Conservation (phyloP, 1,139 yeast species). For the Petasospora rhodanensis region DNA sequence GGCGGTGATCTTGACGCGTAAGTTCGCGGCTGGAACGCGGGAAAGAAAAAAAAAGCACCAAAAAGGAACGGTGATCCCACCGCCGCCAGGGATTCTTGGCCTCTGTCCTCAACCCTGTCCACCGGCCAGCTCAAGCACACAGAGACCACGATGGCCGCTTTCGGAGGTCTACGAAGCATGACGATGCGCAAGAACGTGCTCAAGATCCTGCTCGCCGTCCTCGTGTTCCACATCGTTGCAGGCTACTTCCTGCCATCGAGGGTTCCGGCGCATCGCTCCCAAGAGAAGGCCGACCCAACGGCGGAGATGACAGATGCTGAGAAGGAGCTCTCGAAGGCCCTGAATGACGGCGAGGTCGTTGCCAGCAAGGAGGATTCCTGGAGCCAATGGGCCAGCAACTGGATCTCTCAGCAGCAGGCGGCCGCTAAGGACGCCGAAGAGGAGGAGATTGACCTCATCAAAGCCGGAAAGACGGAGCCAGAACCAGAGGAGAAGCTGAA, state of each 20-base stretch:
- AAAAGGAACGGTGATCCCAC: no score
- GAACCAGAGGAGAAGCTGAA: not conserved
- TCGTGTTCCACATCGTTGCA: conserved; percentile 6
- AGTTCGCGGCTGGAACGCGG: no score
- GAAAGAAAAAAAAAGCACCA: no score
- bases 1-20: no score
- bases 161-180: no score
- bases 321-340: not conserved
- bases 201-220: conserved; percentile 6
- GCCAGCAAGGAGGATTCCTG: conserved; percentile 3
- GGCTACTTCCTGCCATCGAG: conserved; percentile 8
- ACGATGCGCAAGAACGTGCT: conserved; percentile 8
- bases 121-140: not conserved
- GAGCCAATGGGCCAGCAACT: conserved; percentile 4
- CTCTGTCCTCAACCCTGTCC: no score
- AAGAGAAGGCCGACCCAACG: not conserved
- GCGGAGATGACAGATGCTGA: conserved; percentile 1
- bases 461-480: conserved; percentile 1
- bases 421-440: conserved; percentile 1
- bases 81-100: no score
- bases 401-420: conserved; percentile 2
- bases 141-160: no score
- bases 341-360: conserved; percentile 1
- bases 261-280: not conserved
- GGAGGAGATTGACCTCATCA: no score